A percentile compares a stretch with the other conserved stretches of the same genome.
phyloP scores from a whole-genome alignment of 2,329 filamentous ascomycete species.

The Pseudohalonectria lignicola region DNA sequence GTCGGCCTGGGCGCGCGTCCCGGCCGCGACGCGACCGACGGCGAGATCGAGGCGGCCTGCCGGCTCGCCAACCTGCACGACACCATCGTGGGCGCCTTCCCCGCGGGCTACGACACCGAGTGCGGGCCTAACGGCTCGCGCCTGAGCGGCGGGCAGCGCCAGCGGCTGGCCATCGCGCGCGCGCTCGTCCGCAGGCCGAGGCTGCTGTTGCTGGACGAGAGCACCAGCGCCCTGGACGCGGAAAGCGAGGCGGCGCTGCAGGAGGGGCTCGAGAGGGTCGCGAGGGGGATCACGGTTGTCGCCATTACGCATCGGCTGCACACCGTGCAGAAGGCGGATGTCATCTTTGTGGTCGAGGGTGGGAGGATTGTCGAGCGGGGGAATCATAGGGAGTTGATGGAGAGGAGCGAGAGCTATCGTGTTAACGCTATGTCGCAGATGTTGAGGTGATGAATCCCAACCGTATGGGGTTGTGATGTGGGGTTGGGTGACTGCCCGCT shows the following conservation, averaged over 20 bases:
- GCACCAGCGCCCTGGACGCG: slow-evolving; percentile 39
- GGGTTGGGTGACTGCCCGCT: too few relatives aligned
- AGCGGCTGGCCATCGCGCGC: slow-evolving; percentile 39
- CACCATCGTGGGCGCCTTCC: slow-evolving; percentile 28
- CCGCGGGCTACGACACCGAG: slow-evolving; percentile 39
- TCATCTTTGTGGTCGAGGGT: slow-evolving; percentile 41
- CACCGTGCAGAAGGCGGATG: slow-evolving; percentile 37
- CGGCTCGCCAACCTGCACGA: slow-evolving; percentile 36
- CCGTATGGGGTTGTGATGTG: too few relatives aligned
- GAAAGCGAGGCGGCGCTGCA: slow-evolving; percentile 41
- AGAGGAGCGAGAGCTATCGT: slow-evolving; percentile 16
- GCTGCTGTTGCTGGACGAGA: slow-evolving; percentile 50
- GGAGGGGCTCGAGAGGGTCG: slow-evolving; percentile 33
- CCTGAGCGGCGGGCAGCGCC: slow-evolving; percentile 44
- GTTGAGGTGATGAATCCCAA: slow-evolving; percentile 10
- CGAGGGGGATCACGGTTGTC: slow-evolving; percentile 28
- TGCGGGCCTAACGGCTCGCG: slow-evolving; percentile 37
- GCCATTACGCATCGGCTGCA: slow-evolving; percentile 29
- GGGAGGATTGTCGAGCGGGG: slow-evolving; percentile 32
- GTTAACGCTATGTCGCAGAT: slow-evolving; percentile 22
- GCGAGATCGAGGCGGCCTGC: slow-evolving; percentile 30
- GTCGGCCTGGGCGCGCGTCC: slow-evolving; percentile 24
- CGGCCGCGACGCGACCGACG: slow-evolving; percentile 9
- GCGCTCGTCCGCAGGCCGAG: slow-evolving; percentile 44
- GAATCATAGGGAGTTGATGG: slow-evolving; percentile 44